phyloP scores from a whole-genome alignment of 352 stramenopile genomes.

The Phytopythium delawarense region DNA sequence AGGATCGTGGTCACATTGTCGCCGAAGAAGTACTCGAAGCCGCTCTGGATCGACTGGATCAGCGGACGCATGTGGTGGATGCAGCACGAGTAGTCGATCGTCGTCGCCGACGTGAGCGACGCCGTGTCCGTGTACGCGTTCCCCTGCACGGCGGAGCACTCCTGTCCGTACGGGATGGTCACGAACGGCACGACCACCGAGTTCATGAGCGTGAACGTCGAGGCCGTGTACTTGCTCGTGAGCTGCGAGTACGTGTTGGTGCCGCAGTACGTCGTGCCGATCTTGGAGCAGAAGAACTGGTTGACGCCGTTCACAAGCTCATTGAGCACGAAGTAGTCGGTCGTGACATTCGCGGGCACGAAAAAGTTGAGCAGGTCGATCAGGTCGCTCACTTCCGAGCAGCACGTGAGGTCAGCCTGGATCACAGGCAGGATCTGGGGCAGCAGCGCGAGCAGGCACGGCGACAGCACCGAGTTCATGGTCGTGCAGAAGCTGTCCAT shows the following conservation, averaged over 20 bases:
- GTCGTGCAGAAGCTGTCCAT: slow-evolving; percentile 44
- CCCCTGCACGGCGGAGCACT: slow-evolving; percentile 36
- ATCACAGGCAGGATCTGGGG: slow-evolving; percentile 26
- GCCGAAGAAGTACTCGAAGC: slow-evolving; percentile 36
- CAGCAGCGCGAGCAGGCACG: slow-evolving; percentile 34
- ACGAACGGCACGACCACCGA: slow-evolving; percentile 47
- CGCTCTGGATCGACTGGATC: slow-evolving; percentile 31
- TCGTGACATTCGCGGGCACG: slow-evolving; percentile 31
- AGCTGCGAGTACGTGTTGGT: slow-evolving; percentile 37
- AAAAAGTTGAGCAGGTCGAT: slow-evolving; percentile 42
- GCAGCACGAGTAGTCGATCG: slow-evolving; percentile 44
- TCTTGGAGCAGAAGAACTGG: slow-evolving; percentile 38
- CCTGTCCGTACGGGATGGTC: slow-evolving; percentile 25
- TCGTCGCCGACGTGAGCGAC: slow-evolving; percentile 23
- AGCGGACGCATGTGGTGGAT: slow-evolving; percentile 36
- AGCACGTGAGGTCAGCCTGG: slow-evolving; percentile 42
- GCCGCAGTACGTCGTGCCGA: slow-evolving; percentile 27
- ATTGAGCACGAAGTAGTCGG: slow-evolving; percentile 37
- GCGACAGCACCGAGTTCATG: slow-evolving; percentile 28
- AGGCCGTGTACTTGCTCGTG: slow-evolving; percentile 32
- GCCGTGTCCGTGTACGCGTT: slow-evolving; percentile 33
- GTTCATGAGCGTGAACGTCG: slow-evolving; percentile 33
- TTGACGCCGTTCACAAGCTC: slow-evolving; percentile 44
- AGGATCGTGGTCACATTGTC: slow-evolving; percentile 32
- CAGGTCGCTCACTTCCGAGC: slow-evolving; percentile 35